phyloP scores from a whole-genome alignment of 164 flowering plant genomes.

The Warburgia ugandensis region DNA sequence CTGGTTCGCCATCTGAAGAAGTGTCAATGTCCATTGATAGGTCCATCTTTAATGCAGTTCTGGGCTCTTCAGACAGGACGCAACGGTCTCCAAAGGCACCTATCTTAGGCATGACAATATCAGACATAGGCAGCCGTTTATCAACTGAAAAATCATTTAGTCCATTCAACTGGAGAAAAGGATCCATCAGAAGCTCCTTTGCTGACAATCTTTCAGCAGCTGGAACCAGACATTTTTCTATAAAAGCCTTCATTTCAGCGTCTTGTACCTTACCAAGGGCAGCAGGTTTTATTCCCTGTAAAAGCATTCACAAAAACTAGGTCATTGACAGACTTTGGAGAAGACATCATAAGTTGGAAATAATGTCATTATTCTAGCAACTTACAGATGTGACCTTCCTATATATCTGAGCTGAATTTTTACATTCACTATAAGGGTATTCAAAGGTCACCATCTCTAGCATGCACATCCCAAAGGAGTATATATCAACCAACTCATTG shows the following conservation, averaged over 20 bases:
- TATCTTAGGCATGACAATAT: conserved; percentile 33
- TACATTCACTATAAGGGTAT: conserved; percentile 63
- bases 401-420: conserved; percentile 56
- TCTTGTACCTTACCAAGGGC: conserved; percentile 46
- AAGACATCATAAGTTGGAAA: background rate
- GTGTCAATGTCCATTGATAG: conserved; percentile 64
- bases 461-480: conserved; percentile 75
- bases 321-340: background rate
- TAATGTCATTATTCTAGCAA: background rate
- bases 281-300: conserved; percentile 63
- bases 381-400: conserved; percentile 61
- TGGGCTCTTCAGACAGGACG: conserved; percentile 38
- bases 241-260: conserved; percentile 37
- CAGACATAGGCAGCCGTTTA: conserved; percentile 29
- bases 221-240: conserved; percentile 55
- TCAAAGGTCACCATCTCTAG: conserved; percentile 67
- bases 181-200: conserved; percentile 53
- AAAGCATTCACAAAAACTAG: conserved; percentile 11
- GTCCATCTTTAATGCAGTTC: conserved; percentile 16
- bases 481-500: conserved; percentile 61
- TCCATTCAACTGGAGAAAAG: conserved; percentile 37
- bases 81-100: conserved; percentile 38
- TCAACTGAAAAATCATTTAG: conserved; percentile 22
- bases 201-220: conserved; percentile 46
- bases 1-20: conserved; percentile 27